Base-by-base conservation (phyloP, 495 filamentous ascomycete species). In the Hypoxylon lenormandii region DNA sequence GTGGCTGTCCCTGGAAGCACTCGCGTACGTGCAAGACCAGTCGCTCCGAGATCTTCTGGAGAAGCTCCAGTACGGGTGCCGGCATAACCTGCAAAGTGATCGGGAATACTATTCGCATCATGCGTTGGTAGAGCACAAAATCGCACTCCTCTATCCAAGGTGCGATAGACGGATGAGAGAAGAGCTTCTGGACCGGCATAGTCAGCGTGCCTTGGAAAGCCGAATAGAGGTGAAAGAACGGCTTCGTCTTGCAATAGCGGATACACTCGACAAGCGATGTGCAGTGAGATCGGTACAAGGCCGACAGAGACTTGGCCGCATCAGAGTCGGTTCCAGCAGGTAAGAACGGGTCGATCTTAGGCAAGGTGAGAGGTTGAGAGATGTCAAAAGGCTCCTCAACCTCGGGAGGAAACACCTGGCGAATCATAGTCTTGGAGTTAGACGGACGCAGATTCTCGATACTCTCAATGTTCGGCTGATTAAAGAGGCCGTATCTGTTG, bases 61-160 rank as follows among this genome's bases (percentile, higher is more conserved):
- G 87, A 1, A 92, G 90, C 69, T 92, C 89, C 23, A 97, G 80
- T 13, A 97, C 93, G 10, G 87, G 81, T 46, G 92, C 88, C 1
- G 95, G 96, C 1, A 95, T 89, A 11, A 96, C 93, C 76, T 97
- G 93, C 8, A 97, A 85, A 0, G 92, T 92, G 30, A 98, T 82
- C 4, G 88, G 88, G 5, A 92, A 89, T 23, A 98, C 85, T 54
- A 97, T 92, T 22, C 90, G 88, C 78, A 96, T 92, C 93, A 98
- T 97, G 69, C 93, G 93, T 69, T 89, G 92, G 74, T 98, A 98
- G 83, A 97, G 92, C 37, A 93, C 81, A 81, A 93, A 94, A 69
- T 98, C 95, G 70, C 92, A 97, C 74, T 96, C 90, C 70, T 92
- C 90, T 65, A 98, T 96, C 95, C 95, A 98, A 2, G 90, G 87